phyloP scores from a whole-genome alignment of 169 alveolate species.

The Plasmodium reichenowi region DNA sequence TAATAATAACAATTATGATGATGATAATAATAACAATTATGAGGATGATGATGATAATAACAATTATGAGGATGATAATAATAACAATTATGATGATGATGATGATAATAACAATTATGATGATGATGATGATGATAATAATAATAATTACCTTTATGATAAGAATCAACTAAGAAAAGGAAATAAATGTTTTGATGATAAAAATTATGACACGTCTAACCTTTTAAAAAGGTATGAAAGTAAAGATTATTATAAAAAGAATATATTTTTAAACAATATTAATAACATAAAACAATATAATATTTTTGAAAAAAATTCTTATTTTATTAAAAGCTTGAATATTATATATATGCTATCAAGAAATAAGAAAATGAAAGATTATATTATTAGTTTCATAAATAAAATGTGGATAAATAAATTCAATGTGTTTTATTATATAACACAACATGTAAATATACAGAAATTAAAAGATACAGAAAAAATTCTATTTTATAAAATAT shows the following conservation, averaged over 20 bases:
- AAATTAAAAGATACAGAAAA: constrained; percentile 67
- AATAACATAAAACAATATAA: constrained; percentile 48
- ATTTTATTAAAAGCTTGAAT: constrained; percentile 36
- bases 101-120: neutral
- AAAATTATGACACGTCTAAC: neutral
- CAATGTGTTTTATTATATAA: constrained; percentile 61
- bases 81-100: neutral
- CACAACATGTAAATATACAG: constrained; percentile 38
- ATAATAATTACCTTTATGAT: neutral
- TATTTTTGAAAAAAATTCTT: constrained; percentile 43
- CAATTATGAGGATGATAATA: neutral
- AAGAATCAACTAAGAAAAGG: too few relatives aligned
- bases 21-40: neutral
- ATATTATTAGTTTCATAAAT: constrained; percentile 32
- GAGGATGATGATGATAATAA: neutral
- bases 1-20: neutral
- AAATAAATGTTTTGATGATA: neutral
- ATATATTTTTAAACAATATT: constrained; percentile 12
- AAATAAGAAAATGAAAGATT: constrained; percentile 57
- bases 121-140: neutral
- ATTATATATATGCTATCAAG: constrained; percentile 57
- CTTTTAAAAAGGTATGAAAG: neutral
- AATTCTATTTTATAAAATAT: constrained; percentile 40
- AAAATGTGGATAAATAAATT: constrained; percentile 66
- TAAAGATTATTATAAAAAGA: constrained; percentile 44